A percentile compares a stretch with the other conserved stretches of the same genome.
These are phyloP conservation scores for Rhododendron ovatum DNA, from an alignment of 148 eudicot species.

Conservation along the genomic window DNA sequence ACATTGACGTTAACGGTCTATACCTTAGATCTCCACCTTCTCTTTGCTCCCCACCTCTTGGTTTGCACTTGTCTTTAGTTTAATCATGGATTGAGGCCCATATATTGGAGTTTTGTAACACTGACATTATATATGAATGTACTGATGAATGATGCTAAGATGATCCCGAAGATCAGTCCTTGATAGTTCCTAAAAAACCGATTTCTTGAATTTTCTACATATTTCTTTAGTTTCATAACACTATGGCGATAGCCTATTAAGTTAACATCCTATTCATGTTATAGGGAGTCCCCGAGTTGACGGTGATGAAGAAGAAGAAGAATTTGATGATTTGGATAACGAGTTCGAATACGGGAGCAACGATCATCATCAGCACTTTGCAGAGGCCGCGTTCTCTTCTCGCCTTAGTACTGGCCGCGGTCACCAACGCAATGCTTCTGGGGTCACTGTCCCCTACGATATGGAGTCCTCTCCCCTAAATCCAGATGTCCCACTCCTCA, in stretches of 20 bases:
- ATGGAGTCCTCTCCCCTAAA: conserved; percentile 38
- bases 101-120: background rate
- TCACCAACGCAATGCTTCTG: conserved; percentile 34
- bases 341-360: conserved; percentile 37
- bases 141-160: background rate
- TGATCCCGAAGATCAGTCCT: background rate
- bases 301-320: conserved; percentile 75
- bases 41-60: background rate
- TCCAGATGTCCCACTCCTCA: conserved; percentile 60
- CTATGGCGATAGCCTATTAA: background rate
- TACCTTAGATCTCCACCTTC: background rate
- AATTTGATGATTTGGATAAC: conserved; percentile 57
- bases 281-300: conserved; percentile 67
- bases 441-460: conserved; percentile 44
- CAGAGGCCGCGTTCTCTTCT: conserved; percentile 26
- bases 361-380: conserved; percentile 24
- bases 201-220: background rate
- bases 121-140: background rate
- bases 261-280: background rate
- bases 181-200: background rate
- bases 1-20: too few relatives aligned
- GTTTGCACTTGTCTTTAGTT: background rate
- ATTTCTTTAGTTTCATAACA: background rate
- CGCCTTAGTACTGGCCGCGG: conserved; percentile 35
- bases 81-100: background rate